Percentiles rank a stretch among this genome's conserved stretches.
phyloP scores from a whole-genome alignment of 306 rosid genomes.

The Calophaca sinica region DNA sequence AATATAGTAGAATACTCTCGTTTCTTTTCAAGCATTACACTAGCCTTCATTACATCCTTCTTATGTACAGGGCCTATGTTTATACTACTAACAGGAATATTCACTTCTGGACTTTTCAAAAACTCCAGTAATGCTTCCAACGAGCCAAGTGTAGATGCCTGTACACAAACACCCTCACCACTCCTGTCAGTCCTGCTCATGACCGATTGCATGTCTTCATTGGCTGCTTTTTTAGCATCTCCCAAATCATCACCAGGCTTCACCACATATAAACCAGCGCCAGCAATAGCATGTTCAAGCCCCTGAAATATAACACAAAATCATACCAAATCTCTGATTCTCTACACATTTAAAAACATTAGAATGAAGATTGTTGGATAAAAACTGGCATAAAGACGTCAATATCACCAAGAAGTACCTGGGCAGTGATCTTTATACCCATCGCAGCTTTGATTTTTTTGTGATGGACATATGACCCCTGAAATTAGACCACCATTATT shows the following conservation, averaged over 20 bases:
- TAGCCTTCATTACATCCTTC: conserved; percentile 96
- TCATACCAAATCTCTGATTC: conserved; percentile 23
- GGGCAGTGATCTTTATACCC: conserved; percentile 95
- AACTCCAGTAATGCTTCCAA: conserved; percentile 96
- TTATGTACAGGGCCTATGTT: conserved; percentile 97
- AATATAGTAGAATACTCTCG: conserved; percentile 80
- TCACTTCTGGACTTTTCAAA: conserved; percentile 86
- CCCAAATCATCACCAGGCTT: conserved; percentile 87
- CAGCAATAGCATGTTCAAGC: conserved; percentile 97
- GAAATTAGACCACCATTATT: conserved; percentile 51
- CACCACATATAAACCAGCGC: conserved; percentile 85
- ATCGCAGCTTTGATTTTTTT: conserved; percentile 98
- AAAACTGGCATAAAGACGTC: conserved; percentile 29
- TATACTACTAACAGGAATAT: conserved; percentile 92
- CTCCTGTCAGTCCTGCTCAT: conserved; percentile 87
- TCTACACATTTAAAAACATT: conserved; percentile 10
- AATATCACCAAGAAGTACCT: conserved; percentile 63
- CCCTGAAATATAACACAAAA: conserved; percentile 64
- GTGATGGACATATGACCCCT: conserved; percentile 93
- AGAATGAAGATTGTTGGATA: conserved; percentile 4
- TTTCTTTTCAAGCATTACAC: conserved; percentile 96
- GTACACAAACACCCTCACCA: conserved; percentile 98
- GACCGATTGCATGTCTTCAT: conserved; percentile 88
- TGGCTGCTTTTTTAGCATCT: conserved; percentile 68
- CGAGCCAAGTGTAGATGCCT: conserved; percentile 95